Conservation (phyloP, 2,329 filamentous ascomycete genomes). For the Aspergillus sergii region DNA sequence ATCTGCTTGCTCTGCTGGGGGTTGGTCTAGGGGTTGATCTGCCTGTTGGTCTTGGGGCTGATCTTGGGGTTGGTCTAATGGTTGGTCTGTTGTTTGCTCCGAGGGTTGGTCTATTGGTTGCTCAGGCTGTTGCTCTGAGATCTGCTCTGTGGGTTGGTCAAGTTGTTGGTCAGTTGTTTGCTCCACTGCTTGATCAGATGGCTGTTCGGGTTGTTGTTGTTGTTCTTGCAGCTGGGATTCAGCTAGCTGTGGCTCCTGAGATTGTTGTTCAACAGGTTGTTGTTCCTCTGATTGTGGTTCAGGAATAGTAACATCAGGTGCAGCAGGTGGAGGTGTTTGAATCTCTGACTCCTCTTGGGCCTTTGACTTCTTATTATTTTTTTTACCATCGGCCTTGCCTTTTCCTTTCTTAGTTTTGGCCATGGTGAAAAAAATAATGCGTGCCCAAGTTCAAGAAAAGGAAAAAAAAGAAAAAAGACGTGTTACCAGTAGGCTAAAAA, state of each 20-base stretch:
- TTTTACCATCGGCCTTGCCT: slow-evolving; percentile 30
- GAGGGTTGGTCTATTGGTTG: not conserved
- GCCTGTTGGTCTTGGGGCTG: not conserved
- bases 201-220: not conserved
- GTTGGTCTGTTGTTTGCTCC: not conserved
- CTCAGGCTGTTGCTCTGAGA: not conserved
- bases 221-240: slow-evolving; percentile 1
- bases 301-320: slow-evolving; percentile 24
- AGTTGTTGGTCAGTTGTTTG: not conserved
- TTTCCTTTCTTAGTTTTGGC: slow-evolving; percentile 34
- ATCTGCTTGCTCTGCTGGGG: not conserved
- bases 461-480: slow-evolving; percentile 24
- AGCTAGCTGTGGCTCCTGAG: slow-evolving; percentile 1
- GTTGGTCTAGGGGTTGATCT: slow-evolving; percentile 1
- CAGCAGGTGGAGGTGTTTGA: slow-evolving; percentile 28
- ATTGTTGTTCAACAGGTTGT: slow-evolving; percentile 9
- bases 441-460: slow-evolving; percentile 33
- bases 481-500: slow-evolving; percentile 36
- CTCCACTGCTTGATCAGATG: not conserved
- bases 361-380: slow-evolving; percentile 40
- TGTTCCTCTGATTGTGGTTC: slow-evolving; percentile 15
- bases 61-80: not conserved
- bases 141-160: not conserved
- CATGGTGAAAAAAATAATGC: slow-evolving; percentile 33
- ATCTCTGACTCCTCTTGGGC: slow-evolving; percentile 30